These are phyloP conservation scores for Metschnikowia vanudenii DNA, from an alignment of 805 yeast genomes.

Conservation along the genomic window DNA sequence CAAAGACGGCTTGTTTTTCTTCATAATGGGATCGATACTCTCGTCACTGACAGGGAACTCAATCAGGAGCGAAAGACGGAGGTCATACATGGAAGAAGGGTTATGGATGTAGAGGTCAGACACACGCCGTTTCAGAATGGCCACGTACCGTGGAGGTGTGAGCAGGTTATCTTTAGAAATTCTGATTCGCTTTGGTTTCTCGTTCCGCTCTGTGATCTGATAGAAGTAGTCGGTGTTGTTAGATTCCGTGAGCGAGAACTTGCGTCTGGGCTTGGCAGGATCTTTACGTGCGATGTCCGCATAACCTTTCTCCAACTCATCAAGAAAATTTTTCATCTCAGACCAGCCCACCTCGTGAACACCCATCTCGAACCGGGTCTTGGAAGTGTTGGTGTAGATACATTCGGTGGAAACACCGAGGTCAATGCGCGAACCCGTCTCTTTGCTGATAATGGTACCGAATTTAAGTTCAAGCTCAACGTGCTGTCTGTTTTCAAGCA, in stretches of 20 bases:
- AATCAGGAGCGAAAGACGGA: conserved; percentile 68
- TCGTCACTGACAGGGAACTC: conserved; percentile 72
- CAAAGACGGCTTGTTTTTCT: conserved; percentile 50
- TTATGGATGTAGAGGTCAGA: conserved; percentile 68
- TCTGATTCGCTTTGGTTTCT: conserved; percentile 62
- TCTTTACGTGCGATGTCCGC: conserved; percentile 40
- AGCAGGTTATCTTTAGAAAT: conserved; percentile 59
- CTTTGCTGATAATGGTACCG: conserved; percentile 67
- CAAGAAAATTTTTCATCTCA: conserved; percentile 53
- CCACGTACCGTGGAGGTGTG: conserved; percentile 65
- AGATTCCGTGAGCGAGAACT: conserved; percentile 59
- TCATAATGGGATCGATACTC: conserved; percentile 50
- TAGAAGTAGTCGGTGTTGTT: conserved; percentile 64
- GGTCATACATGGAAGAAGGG: conserved; percentile 77
- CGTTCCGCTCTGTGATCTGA: conserved; percentile 60
- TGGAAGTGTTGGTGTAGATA: conserved; percentile 53
- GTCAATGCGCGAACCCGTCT: conserved; percentile 57
- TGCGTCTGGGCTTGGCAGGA: conserved; percentile 38
- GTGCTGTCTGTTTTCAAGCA: conserved; percentile 48
- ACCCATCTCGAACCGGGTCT: conserved; percentile 61
- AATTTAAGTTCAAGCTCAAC: conserved; percentile 75
- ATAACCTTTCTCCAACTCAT: conserved; percentile 50
- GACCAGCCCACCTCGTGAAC: conserved; percentile 61
- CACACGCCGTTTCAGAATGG: conserved; percentile 72
- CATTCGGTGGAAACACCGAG: conserved; percentile 71